Conservation (phyloP, 805 yeast genomes). For the Yarrowia sp. region DNA sequence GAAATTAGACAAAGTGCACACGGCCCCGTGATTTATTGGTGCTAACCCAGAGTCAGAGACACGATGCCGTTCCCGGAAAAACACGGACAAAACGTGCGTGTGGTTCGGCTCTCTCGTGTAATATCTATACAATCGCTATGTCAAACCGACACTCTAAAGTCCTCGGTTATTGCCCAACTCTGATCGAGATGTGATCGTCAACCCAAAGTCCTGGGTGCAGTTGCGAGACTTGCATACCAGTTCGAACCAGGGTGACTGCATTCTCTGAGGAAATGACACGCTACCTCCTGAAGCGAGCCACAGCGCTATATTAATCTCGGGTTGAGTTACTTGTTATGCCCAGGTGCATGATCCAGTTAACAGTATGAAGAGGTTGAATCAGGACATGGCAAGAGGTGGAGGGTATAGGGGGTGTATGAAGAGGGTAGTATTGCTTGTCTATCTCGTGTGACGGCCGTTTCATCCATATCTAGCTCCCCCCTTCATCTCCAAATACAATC, state of each 20-base stretch:
- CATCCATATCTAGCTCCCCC: too few species aligned
- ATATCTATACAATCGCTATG: background rate
- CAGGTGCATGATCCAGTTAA: conserved; percentile 16
- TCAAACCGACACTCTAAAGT: background rate
- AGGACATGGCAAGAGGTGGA: too few species aligned
- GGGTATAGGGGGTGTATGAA: too few species aligned
- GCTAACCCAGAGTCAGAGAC: background rate
- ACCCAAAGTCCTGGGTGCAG: conserved; percentile 1
- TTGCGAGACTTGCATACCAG: background rate
- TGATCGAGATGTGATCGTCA: conserved; percentile 1
- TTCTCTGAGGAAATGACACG: background rate
- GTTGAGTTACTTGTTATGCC: conserved; percentile 31
- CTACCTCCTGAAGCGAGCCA: conserved; percentile 10
- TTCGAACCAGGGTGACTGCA: conserved; percentile 4
- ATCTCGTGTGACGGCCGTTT: too few species aligned
- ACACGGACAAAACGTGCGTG: too few species aligned
- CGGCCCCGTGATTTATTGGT: background rate
- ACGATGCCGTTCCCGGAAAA: too few species aligned
- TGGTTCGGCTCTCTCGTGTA: too few species aligned
- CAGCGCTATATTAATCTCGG: conserved; percentile 32
- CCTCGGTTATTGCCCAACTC: conserved; percentile 19
- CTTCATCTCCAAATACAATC: background rate
- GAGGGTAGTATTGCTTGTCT: too few species aligned
- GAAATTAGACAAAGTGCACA: background rate
- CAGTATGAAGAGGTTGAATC: too few species aligned